Base-by-base conservation (phyloP, 305 asterid species). In the Fraxinus sp. region DNA sequence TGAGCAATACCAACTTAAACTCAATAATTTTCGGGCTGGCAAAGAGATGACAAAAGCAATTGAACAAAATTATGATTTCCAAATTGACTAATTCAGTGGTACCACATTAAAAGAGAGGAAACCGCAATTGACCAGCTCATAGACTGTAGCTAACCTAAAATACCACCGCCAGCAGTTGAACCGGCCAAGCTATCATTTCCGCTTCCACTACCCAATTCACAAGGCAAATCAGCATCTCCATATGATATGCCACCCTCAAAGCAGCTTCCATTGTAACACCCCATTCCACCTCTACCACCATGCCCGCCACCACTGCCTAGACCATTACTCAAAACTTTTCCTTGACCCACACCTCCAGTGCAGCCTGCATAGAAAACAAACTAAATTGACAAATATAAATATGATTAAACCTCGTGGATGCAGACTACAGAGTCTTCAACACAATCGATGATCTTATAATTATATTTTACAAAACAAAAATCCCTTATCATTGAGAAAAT, bases 181-280 rank as follows among this genome's bases (percentile, higher is more conserved):
- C 90, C 87, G 81, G 88, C 89, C 89, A 91, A 84, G 90, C 93
- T 93, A 79, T 91, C 98, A 88, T 93, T 93, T 84, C 99, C 99
- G 85, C 99, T 92, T 86, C 99, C 99, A 87, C 99, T 97, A 77
- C 99, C 99, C 75, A 91, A 90, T 87, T 93, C 97, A 90, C 99
- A 97, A 84, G 99, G 99, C 85, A 97, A 88, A 81, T 78, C 59
- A 85, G 95, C 90, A 88, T 92, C 85, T 80, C 99, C 99, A 86
- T 97, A 97, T 74, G 97, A 37, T 79, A 88, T 83, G 78, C 99
- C 99, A 81, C 99, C 99, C 11, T 86, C 91, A 81, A 90, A 77
- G 81, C 97, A 95, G 87, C 90, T 92, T 74, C 80, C 93, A 83
- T 90, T 88, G 74, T 81, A 93, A 92, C 97, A 95, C 32, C 92